phyloP scores from a whole-genome alignment of 441 rosid species.

The Cnidoscolus chayamansa region DNA sequence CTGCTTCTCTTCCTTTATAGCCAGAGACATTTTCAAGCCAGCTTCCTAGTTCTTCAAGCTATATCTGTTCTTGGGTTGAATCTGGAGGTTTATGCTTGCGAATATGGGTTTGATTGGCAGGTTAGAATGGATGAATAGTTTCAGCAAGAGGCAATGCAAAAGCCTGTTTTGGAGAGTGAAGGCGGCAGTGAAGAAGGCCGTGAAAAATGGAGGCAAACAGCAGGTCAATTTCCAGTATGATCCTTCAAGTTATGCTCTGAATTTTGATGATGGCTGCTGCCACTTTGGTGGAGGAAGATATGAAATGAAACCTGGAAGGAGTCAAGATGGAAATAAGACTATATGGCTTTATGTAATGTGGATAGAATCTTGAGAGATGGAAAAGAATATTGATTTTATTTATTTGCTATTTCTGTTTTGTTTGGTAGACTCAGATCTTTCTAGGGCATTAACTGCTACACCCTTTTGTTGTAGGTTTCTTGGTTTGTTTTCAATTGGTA shows the following conservation, averaged over 20 bases:
- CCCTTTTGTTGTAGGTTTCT: background rate
- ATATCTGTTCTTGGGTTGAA: constrained; percentile 4
- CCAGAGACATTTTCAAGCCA: background rate
- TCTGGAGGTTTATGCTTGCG: background rate
- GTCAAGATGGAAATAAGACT: constrained; percentile 18
- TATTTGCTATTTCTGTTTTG: background rate
- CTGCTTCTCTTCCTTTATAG: background rate
- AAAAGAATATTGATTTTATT: background rate
- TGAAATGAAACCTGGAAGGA: constrained; percentile 6
- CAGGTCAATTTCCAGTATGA: constrained; percentile 73
- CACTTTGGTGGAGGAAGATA: constrained; percentile 16
- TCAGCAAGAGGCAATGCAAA: constrained; percentile 45
- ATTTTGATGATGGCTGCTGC: constrained; percentile 72
- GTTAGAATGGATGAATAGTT: constrained; percentile 33
- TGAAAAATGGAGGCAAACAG: constrained; percentile 34
- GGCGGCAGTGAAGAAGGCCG: constrained; percentile 49
- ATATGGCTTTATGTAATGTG: constrained; percentile 45
- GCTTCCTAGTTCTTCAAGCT: background rate
- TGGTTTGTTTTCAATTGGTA: constrained; percentile 1
- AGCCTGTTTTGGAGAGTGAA: constrained; percentile 50
- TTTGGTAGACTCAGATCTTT: background rate
- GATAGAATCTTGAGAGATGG: constrained; percentile 23
- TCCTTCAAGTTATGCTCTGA: constrained; percentile 89
- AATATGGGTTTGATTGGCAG: constrained; percentile 35
- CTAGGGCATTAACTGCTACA: constrained; percentile 6